Base-by-base conservation (phyloP, 202 grass and related monocot species). In the Cymbopogon flexuosus region DNA sequence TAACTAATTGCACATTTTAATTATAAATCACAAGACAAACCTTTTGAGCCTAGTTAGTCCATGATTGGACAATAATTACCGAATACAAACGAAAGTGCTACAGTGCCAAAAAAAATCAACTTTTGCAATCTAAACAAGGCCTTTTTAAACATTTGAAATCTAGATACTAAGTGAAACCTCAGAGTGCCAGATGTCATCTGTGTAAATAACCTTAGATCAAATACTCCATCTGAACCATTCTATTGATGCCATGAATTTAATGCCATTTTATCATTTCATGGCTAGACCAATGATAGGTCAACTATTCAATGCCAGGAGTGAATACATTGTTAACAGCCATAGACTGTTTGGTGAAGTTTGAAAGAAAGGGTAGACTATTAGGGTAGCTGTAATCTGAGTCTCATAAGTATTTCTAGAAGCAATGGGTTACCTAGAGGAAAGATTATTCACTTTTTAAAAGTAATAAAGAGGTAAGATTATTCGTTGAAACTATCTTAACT, bases 171-270 rank as follows among this genome's bases (percentile, higher is more conserved):
- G 35, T 57, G 12, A 72, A 71, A 23, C 19, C 7, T 81, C 36
- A 33, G 21, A 24, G 30, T 76, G 2, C 5, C 22, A 30, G 65
- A 36, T 6, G 13, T 52, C 61, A 76, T 61, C 45, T 9, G 58
- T 57, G 73, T 76, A 14, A 3, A 13, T 29, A 58, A 75, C 11
- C 57, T 77, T 85, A 23, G 63, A 64, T 64, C 54, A 57, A 70
- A 46, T 12, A 22, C 21, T 71, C 68, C 45, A 23, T 65, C n/a
- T 57, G 42, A 56, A 41, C 16, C 9, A 75, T 82, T 43, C 8
- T 62, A 75, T 29, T 80, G 54, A 3, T 14, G 59, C 69, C 24
- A 56, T 40, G 16, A 65, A 79, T 51, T 82, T 68, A 33, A 11
- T 74, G 40, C 1, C 62, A 75, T 60, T 41, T 64, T 33, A 19